Conservation (phyloP, 2,329 filamentous ascomycete genomes). For the Ambrosiella beaveri region DNA sequence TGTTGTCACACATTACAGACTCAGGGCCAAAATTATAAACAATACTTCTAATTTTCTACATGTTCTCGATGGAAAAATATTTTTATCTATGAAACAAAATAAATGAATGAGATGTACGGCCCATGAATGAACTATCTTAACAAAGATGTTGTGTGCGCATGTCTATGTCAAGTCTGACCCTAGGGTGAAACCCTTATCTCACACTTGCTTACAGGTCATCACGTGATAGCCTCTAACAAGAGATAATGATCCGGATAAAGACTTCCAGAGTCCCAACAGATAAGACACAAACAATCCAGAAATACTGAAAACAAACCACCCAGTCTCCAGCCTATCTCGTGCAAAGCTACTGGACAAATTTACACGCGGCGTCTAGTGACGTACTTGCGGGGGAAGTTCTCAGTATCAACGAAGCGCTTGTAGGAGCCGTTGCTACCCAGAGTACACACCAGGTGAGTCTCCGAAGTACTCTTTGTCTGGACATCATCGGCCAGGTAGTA, state of each 20-base stretch:
- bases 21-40: not conserved
- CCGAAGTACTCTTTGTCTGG: conserved; percentile 34
- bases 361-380: conserved; percentile 9
- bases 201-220: not conserved
- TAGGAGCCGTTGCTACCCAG: conserved; percentile 21
- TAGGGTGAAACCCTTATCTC: not conserved
- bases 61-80: not conserved
- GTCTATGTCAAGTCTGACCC: not conserved
- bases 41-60: not conserved
- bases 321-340: too few species aligned
- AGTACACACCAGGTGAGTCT: conserved; percentile 33
- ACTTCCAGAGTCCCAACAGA: too few species aligned
- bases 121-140: not conserved
- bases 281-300: too few species aligned
- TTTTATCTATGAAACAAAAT: not conserved
- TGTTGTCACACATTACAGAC: too few species aligned
- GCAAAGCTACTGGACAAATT: not conserved
- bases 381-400: conserved; percentile 9
- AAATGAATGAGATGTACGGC: not conserved
- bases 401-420: conserved; percentile 11
- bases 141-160: not conserved
- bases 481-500: conserved; percentile 38
- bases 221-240: too few species aligned
- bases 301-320: too few species aligned
- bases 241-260: too few species aligned